Evolutionary conservation across 768 basidiomycete genomes (phyloP), one percentile per base, ranked within the genome.

Genomic region (Scleroderma citrinum): DNA sequence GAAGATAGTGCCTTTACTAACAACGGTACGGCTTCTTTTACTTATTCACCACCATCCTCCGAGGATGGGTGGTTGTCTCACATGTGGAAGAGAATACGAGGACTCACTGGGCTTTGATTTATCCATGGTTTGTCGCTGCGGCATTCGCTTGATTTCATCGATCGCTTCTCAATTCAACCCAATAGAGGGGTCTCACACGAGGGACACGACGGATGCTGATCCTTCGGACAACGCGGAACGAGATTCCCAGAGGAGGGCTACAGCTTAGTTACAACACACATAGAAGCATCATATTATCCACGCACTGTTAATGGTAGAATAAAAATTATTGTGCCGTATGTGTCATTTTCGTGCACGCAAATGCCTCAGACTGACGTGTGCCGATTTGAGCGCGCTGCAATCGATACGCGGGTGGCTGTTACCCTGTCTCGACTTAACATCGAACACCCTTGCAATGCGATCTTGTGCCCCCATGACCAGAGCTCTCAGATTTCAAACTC

Each of bases 21-120:
- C 65, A 84, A 88, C 66, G 88, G 88, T 90, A 86, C 80, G 87
- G 71, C 61, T 69, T 75, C 76, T 74, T 86, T 84, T 71, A 70
- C 73, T 72, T 71, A 71, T 70, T 60, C 75, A 62, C 69, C 77
- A 65, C 71, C 81, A 51, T 68, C 77, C 63, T 71, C 73, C 60
- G 56, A 65, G 62, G 77, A 76, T 70, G 76, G 77, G 59, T 85
- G 85, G 86, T 69, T 82, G 67, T 81, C 80, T 77, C 79, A 82
- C 65, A 70, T 73, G 56, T 82, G 80, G 82, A 73, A 80, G 69
- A 76, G 71, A 68, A 69, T 88, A 60, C 81, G 81, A 76, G 73
- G 70, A 68, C 78, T 85, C 67, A 82, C 78, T 72, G 78, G 83
- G 57, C 71, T 77, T 71, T 90, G 69, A 85, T 77, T 76, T 77